Evolutionary conservation across 2,329 filamentous ascomycete genomes (phyloP).

Genomic region (Fusarium sublunatum): DNA sequence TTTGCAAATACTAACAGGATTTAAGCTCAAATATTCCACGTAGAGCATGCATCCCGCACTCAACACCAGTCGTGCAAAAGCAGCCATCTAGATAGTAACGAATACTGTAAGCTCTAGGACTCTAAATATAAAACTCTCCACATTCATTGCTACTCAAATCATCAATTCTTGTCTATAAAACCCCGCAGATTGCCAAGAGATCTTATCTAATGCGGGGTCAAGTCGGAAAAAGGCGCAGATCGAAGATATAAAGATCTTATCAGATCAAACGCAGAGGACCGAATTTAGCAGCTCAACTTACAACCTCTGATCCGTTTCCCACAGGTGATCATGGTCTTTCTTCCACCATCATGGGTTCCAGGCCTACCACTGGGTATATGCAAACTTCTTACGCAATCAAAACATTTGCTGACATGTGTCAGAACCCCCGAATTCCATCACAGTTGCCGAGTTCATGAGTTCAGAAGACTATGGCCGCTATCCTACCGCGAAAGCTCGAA

Average conservation of each 20-base stretch:
- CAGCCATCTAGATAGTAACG: neutral
- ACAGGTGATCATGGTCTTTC: constrained; percentile 5
- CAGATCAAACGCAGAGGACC: neutral
- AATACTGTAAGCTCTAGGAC: neutral
- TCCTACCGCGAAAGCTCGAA: constrained; percentile 69
- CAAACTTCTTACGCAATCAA: fast-evolving
- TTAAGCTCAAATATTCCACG: no score
- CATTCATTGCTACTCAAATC: neutral
- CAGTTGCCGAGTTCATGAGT: constrained; percentile 81
- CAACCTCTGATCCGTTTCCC: fast-evolving
- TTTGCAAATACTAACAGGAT: no score
- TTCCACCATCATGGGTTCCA: constrained; percentile 22
- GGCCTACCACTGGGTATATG: constrained; percentile 1
- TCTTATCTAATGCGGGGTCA: constrained; percentile 2
- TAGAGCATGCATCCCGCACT: no score
- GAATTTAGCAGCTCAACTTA: neutral
- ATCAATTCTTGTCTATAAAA: neutral
- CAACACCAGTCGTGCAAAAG: no score
- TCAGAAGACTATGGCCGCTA: constrained; percentile 58
- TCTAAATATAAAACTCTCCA: neutral
- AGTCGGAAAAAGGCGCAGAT: constrained; percentile 4
- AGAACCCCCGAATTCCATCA: constrained; percentile 39
- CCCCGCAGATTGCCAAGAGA: constrained; percentile 9
- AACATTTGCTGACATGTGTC: fast-evolving
- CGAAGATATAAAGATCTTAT: constrained; percentile 9